Evolutionary conservation across 129 eudicot genomes (phyloP).

Genomic region (Ambrosia trifida): DNA sequence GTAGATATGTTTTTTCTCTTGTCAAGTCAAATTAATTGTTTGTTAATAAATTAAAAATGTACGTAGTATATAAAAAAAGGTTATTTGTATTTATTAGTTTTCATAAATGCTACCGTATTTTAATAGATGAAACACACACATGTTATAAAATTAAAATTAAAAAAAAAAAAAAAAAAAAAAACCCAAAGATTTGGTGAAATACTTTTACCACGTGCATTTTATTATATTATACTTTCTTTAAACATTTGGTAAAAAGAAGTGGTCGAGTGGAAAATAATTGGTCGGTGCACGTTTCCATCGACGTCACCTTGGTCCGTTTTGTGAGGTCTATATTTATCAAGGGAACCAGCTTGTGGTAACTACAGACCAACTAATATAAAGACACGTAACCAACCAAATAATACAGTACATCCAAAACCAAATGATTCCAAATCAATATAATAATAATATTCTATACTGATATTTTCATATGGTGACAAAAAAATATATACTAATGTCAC

Average conservation of each 20-base stretch:
- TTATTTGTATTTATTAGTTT: neutral
- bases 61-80: no score
- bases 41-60: no score
- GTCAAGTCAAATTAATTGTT: no score
- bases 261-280: neutral
- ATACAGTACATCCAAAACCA: conserved; percentile 30
- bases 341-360: conserved; percentile 21
- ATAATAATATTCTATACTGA: neutral
- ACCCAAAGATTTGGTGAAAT: neutral
- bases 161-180: no score
- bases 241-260: neutral
- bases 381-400: conserved; percentile 33
- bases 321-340: conserved; percentile 23
- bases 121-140: no score
- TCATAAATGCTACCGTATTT: no score
- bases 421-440: conserved; percentile 16
- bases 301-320: conserved; percentile 18
- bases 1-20: no score
- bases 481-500: neutral
- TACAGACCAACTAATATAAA: conserved; percentile 26
- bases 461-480: neutral
- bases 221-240: neutral
- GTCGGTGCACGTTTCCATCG: conserved; percentile 38
- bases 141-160: neutral
- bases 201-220: conserved; percentile 21